phyloP scores from a whole-genome alignment of 2,329 filamentous ascomycete species.

The Ceratocystis eucalypticola region DNA sequence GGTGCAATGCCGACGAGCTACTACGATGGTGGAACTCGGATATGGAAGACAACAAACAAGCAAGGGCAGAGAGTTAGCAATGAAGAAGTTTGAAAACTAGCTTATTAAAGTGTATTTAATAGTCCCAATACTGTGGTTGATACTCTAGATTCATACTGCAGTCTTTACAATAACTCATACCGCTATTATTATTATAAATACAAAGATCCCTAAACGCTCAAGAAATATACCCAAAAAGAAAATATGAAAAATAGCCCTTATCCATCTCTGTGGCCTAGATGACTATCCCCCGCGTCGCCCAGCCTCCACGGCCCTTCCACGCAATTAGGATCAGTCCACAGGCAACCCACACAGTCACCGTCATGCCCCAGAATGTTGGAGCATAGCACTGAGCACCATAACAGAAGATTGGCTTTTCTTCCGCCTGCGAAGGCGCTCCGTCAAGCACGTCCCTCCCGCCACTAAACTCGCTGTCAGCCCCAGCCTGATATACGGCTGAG shows the following conservation, averaged over 20 bases:
- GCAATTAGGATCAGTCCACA: constrained; percentile 60
- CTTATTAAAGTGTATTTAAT: not conserved
- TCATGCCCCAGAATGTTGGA: constrained; percentile 74
- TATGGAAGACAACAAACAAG: not conserved
- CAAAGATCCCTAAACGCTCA: not conserved
- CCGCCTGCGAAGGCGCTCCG: constrained; percentile 17
- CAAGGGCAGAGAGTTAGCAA: not conserved
- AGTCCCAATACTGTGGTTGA: not conserved
- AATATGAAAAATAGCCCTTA: not conserved
- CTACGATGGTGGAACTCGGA: constrained; percentile 32
- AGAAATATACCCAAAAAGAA: not conserved
- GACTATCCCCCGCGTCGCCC: constrained; percentile 62
- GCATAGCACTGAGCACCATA: constrained; percentile 74
- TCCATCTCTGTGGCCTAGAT: constrained; percentile 27
- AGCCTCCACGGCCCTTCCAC: constrained; percentile 66
- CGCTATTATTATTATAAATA: not conserved
- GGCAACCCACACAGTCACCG: constrained; percentile 63
- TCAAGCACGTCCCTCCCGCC: constrained; percentile 19
- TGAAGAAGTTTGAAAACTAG: not conserved
- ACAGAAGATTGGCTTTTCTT: constrained; percentile 49
- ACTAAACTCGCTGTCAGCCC: constrained; percentile 34
- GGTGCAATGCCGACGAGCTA: constrained; percentile 37
- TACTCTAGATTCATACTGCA: not conserved
- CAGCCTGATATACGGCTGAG: constrained; percentile 61
- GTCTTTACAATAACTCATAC: not conserved